phyloP scores from a whole-genome alignment of 352 stramenopile species.

The Globisporangium viniferum region DNA sequence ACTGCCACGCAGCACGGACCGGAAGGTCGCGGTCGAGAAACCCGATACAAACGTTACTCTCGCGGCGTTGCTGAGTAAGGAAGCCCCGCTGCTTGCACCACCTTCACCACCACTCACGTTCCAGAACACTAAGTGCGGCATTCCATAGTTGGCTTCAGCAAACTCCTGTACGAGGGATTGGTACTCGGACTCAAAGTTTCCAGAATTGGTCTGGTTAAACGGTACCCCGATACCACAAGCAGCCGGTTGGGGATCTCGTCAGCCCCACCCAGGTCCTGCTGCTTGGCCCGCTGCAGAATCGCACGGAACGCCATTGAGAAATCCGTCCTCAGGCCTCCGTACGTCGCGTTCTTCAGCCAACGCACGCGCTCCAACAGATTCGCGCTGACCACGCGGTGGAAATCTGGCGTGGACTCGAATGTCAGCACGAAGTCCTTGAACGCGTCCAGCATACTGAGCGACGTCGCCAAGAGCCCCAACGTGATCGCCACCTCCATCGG shows the following conservation, averaged over 20 bases:
- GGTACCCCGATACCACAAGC: constrained; percentile 11
- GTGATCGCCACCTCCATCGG: not conserved
- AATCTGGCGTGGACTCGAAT: not conserved
- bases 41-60: constrained; percentile 39
- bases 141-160: constrained; percentile 22
- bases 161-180: constrained; percentile 30
- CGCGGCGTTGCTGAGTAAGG: constrained; percentile 16
- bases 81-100: too few species aligned
- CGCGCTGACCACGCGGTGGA: not conserved
- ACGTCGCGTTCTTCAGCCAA: not conserved
- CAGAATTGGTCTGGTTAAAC: constrained; percentile 46
- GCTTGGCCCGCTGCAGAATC: not conserved
- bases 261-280: not conserved
- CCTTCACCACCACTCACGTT: constrained; percentile 43
- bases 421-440: not conserved
- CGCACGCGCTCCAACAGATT: not conserved
- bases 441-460: too few species aligned
- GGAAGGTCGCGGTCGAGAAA: constrained; percentile 35
- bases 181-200: constrained; percentile 34
- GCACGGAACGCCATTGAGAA: not conserved
- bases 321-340: too few species aligned
- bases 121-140: constrained; percentile 70
- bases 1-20: constrained; percentile 17
- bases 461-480: not conserved
- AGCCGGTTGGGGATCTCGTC: not conserved